phyloP scores from a whole-genome alignment of 495 filamentous ascomycete genomes.

The Talaromyces nanjingensis region DNA sequence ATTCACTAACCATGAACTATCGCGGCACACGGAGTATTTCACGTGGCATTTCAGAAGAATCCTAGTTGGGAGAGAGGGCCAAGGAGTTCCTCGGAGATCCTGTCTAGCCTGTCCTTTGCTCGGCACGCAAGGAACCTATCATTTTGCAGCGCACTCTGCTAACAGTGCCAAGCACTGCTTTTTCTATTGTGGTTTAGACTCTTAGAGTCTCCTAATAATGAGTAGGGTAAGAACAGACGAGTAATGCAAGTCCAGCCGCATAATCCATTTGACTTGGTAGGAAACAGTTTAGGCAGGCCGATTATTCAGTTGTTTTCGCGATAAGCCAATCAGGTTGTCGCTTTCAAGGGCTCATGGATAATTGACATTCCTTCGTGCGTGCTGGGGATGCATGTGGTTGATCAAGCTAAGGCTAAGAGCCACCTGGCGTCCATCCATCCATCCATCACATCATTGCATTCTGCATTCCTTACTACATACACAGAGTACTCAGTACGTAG shows the following conservation, averaged over 20 bases:
- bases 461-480: not conserved
- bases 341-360: no score
- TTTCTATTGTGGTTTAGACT: not conserved
- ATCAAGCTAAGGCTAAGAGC: not conserved
- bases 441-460: not conserved
- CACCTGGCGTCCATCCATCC: not conserved
- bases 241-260: not conserved
- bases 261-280: no score
- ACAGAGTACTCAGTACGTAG: not conserved
- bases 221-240: not conserved
- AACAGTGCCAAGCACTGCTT: not conserved
- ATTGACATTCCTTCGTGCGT: not conserved
- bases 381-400: not conserved
- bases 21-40: not conserved
- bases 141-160: not conserved
- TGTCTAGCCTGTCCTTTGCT: not conserved
- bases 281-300: not conserved
- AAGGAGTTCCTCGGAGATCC: constrained; percentile 1
- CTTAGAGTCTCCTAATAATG: no score
- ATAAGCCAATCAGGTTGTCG: not conserved
- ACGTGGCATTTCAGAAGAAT: not conserved
- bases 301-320: not conserved
- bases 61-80: not conserved
- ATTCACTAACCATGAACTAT: no score
- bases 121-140: not conserved